phyloP scores from a whole-genome alignment of 148 eudicot species.

The Polygonum maritimum region DNA sequence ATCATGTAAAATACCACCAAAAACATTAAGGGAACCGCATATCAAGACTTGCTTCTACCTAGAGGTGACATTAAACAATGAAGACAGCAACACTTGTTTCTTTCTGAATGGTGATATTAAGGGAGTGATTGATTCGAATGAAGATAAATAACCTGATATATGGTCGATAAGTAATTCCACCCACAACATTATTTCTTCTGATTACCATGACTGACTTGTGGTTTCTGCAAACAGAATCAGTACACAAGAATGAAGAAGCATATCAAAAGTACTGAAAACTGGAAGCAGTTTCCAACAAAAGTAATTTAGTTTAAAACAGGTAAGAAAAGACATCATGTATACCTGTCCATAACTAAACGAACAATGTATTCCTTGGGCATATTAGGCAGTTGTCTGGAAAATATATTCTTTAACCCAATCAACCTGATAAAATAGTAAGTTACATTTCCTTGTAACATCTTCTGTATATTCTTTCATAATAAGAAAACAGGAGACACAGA shows the following conservation, averaged over 20 bases:
- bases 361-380: slow-evolving; percentile 99
- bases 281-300: neutral
- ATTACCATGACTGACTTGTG: slow-evolving; percentile 94
- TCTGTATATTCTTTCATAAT: neutral
- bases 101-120: too few species aligned
- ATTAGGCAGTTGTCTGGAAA: slow-evolving; percentile 92
- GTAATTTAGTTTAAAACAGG: neutral
- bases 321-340: neutral
- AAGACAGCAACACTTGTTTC: too few species aligned
- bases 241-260: neutral
- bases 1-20: neutral
- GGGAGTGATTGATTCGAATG: neutral
- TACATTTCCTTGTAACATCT: neutral
- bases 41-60: neutral
- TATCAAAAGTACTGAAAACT: neutral
- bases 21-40: neutral
- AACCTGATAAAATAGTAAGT: slow-evolving; percentile 45
- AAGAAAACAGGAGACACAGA: neutral
- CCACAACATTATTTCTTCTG: slow-evolving; percentile 65
- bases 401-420: slow-evolving; percentile 92
- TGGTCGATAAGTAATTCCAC: slow-evolving; percentile 97
- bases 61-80: too few species aligned
- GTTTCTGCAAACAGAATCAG: slow-evolving; percentile 37
- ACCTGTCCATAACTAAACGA: slow-evolving; percentile 98
- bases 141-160: slow-evolving; percentile 49